phyloP scores from a whole-genome alignment of 2,329 filamentous ascomycete species.

The Clonostachys chloroleuca region DNA sequence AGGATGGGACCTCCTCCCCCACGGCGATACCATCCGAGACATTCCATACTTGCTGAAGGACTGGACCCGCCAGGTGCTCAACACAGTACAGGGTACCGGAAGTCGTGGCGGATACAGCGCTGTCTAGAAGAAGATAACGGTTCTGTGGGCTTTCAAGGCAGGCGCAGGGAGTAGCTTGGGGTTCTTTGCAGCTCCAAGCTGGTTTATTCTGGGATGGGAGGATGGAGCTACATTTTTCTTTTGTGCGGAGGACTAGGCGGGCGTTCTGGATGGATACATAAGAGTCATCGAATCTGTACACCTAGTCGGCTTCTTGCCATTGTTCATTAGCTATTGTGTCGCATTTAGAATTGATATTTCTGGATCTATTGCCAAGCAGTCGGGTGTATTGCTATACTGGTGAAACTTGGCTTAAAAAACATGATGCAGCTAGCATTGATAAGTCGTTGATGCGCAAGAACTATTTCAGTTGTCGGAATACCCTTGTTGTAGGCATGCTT shows the following conservation, averaged over 20 bases:
- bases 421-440: no score
- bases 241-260: conserved; percentile 1
- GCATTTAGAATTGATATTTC: not conserved
- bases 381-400: no score
- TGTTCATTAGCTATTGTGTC: not conserved
- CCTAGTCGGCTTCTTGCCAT: conserved; percentile 4
- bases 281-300: conserved; percentile 1
- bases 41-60: conserved; percentile 90
- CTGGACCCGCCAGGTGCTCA: conserved; percentile 74
- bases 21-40: conserved; percentile 88
- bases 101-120: conserved; percentile 91
- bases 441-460: no score
- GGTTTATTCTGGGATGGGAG: no score
- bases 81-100: conserved; percentile 78
- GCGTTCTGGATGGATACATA: conserved; percentile 17
- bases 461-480: no score
- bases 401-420: no score
- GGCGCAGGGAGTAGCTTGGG: no score
- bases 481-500: no score
- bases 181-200: no score
- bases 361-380: no score
- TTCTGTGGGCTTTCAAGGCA: no score
- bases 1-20: conserved; percentile 91
- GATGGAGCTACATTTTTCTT: conserved; percentile 1
- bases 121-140: conserved; percentile 49